Evolutionary conservation across 257 asterid species (phyloP).

Genomic region (Apocynum venetum): DNA sequence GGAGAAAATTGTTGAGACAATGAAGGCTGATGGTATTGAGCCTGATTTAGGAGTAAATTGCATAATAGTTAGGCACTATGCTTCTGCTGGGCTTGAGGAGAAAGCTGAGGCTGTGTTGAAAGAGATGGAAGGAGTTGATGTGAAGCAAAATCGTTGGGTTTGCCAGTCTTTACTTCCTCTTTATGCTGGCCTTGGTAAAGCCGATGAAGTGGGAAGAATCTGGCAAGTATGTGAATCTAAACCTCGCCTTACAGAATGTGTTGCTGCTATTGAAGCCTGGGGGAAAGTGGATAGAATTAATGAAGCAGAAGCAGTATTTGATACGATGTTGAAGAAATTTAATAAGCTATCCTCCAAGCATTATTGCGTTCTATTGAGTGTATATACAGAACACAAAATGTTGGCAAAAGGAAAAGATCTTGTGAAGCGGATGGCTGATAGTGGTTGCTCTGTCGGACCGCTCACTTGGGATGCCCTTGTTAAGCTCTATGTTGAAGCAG

Average conservation of each 20-base stretch:
- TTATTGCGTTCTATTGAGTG: slow-evolving; percentile 40
- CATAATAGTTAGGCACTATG: slow-evolving; percentile 45
- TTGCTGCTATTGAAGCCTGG: slow-evolving; percentile 67
- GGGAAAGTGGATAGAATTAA: slow-evolving; percentile 53
- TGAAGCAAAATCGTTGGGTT: slow-evolving; percentile 42
- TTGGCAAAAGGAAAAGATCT: slow-evolving; percentile 66
- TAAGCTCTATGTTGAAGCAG: slow-evolving; percentile 57
- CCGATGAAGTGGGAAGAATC: slow-evolving; percentile 56
- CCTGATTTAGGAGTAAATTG: slow-evolving; percentile 31
- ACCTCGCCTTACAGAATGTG: slow-evolving; percentile 38
- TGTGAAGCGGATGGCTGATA: slow-evolving; percentile 59
- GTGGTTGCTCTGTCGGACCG: slow-evolving; percentile 50
- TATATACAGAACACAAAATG: slow-evolving; percentile 56
- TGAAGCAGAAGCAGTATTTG: slow-evolving; percentile 65
- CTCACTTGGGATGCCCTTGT: slow-evolving; percentile 67
- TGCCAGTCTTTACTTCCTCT: slow-evolving; percentile 45
- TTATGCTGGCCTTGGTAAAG: slow-evolving; percentile 66
- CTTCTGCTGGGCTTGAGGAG: slow-evolving; percentile 41
- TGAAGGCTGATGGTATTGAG: slow-evolving; percentile 57
- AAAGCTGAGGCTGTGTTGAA: slow-evolving; percentile 58
- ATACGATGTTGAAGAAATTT: slow-evolving; percentile 30
- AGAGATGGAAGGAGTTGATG: slow-evolving; percentile 57
- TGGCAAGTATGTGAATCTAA: slow-evolving; percentile 61
- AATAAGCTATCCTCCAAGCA: slow-evolving; percentile 36
- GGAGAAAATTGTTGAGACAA: slow-evolving; percentile 62